These are phyloP conservation scores for Meripilus lineatus DNA, from an alignment of 1,284 basidiomycete species.

Conservation along the genomic window DNA sequence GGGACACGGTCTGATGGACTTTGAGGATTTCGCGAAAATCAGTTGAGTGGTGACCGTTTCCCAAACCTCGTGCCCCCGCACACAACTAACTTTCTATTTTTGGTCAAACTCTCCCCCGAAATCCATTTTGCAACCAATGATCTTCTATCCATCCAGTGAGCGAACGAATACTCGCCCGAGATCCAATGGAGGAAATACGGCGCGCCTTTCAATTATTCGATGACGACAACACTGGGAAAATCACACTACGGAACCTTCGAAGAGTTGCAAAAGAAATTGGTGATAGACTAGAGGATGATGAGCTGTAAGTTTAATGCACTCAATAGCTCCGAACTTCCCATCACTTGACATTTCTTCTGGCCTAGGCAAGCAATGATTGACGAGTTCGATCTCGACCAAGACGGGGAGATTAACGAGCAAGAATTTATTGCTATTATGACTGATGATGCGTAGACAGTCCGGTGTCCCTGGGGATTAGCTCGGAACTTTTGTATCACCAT, in stretches of 20 bases:
- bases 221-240: conserved; percentile 94
- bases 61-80: too few relatives aligned
- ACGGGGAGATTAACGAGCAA: conserved; percentile 94
- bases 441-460: conserved; percentile 65
- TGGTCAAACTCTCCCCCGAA: too few relatives aligned
- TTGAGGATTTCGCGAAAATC: conserved; percentile 92
- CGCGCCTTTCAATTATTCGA: conserved; percentile 96
- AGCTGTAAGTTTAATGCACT: conserved; percentile 66
- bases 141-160: conserved; percentile 61
- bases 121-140: neutral
- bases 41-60: too few relatives aligned
- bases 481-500: too few relatives aligned
- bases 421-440: conserved; percentile 98
- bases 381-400: conserved; percentile 98
- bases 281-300: conserved; percentile 93
- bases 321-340: neutral
- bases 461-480: too few relatives aligned
- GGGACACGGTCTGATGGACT: conserved; percentile 90
- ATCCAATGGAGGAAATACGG: conserved; percentile 95
- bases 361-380: conserved; percentile 99
- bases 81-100: too few relatives aligned
- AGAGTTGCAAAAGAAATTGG: conserved; percentile 97
- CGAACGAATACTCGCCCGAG: conserved; percentile 87
- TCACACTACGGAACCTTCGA: conserved; percentile 86
- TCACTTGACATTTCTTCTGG: neutral